Evolutionary conservation across 352 stramenopile genomes (phyloP).

Genomic region (Globisporangium takayamanum): DNA sequence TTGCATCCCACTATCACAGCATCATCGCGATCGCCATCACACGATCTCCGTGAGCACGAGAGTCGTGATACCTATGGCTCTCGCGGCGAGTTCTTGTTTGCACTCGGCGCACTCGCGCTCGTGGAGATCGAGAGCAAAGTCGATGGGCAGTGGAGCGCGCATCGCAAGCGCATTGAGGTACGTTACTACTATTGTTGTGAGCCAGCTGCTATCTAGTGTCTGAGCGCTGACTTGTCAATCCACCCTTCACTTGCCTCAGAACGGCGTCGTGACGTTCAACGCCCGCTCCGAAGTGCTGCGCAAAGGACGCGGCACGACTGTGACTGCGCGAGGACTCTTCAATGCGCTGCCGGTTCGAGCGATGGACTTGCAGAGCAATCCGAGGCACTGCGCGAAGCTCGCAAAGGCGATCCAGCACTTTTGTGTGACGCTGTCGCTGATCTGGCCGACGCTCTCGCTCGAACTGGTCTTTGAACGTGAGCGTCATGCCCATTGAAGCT

Average conservation of each 20-base stretch:
- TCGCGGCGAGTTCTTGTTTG: constrained; percentile 46
- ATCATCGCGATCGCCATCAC: constrained; percentile 21
- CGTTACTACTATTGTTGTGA: not conserved
- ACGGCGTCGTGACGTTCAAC: constrained; percentile 53
- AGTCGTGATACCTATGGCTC: constrained; percentile 26
- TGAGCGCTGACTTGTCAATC: not conserved
- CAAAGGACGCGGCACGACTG: constrained; percentile 35
- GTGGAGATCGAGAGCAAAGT: constrained; percentile 68
- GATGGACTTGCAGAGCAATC: constrained; percentile 33
- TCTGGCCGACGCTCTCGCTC: constrained; percentile 64
- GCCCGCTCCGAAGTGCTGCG: constrained; percentile 28
- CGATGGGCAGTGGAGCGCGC: constrained; percentile 42
- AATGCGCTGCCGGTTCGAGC: constrained; percentile 45
- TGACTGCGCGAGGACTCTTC: constrained; percentile 57
- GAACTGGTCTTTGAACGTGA: constrained; percentile 42
- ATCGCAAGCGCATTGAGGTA: constrained; percentile 70
- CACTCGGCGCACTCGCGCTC: constrained; percentile 30
- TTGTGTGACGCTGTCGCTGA: constrained; percentile 54
- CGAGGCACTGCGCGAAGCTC: constrained; percentile 25
- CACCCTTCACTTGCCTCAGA: constrained; percentile 18
- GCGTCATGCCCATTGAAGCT: not conserved
- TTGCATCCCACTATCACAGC: constrained; percentile 16
- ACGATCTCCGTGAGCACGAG: not conserved
- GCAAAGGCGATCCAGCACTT: constrained; percentile 38
- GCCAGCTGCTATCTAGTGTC: not conserved